Evolutionary conservation across 495 filamentous ascomycete species (phyloP), one percentile per base, ranked within the genome.

Genomic region (Tuber melanosporum): DNA sequence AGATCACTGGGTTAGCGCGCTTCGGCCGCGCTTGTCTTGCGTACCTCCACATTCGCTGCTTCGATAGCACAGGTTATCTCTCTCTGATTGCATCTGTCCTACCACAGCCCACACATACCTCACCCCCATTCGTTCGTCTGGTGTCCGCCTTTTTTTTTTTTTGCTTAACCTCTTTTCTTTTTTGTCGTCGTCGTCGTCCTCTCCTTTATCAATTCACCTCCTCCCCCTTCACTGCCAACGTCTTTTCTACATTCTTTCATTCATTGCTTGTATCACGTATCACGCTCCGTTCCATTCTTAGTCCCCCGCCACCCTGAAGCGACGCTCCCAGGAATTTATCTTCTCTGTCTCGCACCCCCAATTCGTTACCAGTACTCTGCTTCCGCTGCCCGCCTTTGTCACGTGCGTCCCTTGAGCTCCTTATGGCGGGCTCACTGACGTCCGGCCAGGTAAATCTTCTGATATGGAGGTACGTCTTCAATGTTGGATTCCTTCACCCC

Each of bases 381-480:
- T 49, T 44, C 71, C 44, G 44, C 71, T 70, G 73, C 46, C 66
- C 62, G 57, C 71, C 77, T 43, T 74, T 74, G 49, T 80, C 78
- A 73, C 78, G 78, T 80, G 78, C 77, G 77, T 76, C 77, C 66
- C 72, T 77, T 76, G 74, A 80, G 80, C 80, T 82, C 77, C 77
- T 66, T 73, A 83, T 83, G 81, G 81, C 81, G 71, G 82, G 72
- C 71, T 75, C 86, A 81, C 89, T 99, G 83, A 92, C 93, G 85
- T 95, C 94, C 78, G 90, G 98, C 87, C 92, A 95, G 86, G 90
- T 98, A 87, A 99, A 98, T 89, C 98, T 95, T 88, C 88, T 99
- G 86, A 93, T 99, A 87, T 97, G 94, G 93, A 94, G 94, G 93
- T 98, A 66, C 15, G 57, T 66, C 26, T 66, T 66, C 14, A 66